phyloP scores from a whole-genome alignment of 1,284 basidiomycete species.

The Rhodotorula glutinis region DNA sequence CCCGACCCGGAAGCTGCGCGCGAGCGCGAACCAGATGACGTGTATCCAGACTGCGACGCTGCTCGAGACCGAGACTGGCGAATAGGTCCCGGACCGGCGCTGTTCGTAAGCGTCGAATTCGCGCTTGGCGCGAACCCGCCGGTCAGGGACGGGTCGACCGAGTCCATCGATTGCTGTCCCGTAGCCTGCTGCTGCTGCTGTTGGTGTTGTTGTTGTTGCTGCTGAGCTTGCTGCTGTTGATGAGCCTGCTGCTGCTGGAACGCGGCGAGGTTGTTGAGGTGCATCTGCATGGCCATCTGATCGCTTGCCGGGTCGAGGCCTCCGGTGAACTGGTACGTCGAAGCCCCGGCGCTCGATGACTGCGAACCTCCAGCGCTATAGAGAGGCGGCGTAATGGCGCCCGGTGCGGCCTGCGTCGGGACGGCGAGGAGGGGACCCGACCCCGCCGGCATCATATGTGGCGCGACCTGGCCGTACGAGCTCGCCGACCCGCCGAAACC shows the following conservation, averaged over 20 bases:
- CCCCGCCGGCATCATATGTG: not conserved
- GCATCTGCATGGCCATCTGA: constrained; percentile 3
- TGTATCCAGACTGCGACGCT: constrained; percentile 34
- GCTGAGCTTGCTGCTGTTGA: not conserved
- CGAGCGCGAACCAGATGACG: constrained; percentile 37
- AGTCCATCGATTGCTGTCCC: constrained; percentile 9
- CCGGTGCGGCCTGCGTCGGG: not conserved
- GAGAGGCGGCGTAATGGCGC: not conserved
- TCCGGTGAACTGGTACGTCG: not conserved
- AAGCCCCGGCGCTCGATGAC: not conserved
- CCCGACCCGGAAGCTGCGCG: constrained; percentile 39
- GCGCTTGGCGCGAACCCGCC: not conserved
- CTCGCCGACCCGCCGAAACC: not conserved
- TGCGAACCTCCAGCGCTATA: not conserved
- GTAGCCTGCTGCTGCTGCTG: no score
- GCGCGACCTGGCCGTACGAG: not conserved
- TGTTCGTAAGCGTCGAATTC: not conserved
- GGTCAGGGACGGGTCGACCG: constrained; percentile 20
- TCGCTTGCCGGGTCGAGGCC: not conserved
- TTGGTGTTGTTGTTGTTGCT: not conserved
- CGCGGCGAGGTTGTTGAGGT: not conserved
- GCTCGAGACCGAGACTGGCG: constrained; percentile 36
- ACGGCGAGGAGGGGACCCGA: not conserved
- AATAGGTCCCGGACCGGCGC: constrained; percentile 11
- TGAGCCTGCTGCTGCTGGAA: constrained; percentile 3